Evolutionary conservation across 2,329 filamentous ascomycete species (phyloP).

Genomic region (Aspergillus ustus): DNA sequence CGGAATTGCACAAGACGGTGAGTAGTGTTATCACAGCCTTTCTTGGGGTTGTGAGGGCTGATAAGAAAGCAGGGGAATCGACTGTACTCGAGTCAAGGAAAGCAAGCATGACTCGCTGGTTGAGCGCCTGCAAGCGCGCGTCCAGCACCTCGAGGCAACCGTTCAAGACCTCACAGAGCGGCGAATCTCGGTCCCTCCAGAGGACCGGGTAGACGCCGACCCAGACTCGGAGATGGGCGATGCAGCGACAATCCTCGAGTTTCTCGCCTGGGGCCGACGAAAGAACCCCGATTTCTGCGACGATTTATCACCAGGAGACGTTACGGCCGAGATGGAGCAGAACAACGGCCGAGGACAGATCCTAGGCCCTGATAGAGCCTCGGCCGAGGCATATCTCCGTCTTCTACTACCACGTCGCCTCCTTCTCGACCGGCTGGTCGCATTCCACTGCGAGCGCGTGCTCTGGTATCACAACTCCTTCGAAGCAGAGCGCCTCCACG

Average conservation of each 20-base stretch:
- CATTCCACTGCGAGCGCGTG: constrained; percentile 46
- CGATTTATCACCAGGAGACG: constrained; percentile 29
- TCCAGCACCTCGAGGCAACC: constrained; percentile 33
- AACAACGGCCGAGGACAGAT: constrained; percentile 17
- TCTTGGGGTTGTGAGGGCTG: background rate
- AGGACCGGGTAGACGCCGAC: background rate
- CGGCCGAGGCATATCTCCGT: constrained; percentile 34
- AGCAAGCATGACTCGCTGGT: constrained; percentile 21
- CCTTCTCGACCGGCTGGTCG: constrained; percentile 32
- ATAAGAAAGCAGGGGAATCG: constrained; percentile 4
- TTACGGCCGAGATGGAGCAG: constrained; percentile 8
- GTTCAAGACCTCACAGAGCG: constrained; percentile 21
- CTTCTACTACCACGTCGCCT: constrained; percentile 38
- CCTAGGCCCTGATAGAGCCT: constrained; percentile 3
- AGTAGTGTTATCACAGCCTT: background rate
- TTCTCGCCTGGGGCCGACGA: constrained; percentile 54
- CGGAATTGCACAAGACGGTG: constrained; percentile 38
- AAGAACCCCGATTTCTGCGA: constrained; percentile 45
- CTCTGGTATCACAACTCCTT: constrained; percentile 48
- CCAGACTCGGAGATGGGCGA: constrained; percentile 37
- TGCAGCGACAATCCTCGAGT: constrained; percentile 54
- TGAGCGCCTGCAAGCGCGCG: constrained; percentile 29
- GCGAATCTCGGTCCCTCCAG: background rate
- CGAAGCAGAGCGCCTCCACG: constrained; percentile 43
- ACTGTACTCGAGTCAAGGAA: constrained; percentile 12